phyloP scores from a whole-genome alignment of 306 rosid genomes.

The Begonia peltatifolia region DNA sequence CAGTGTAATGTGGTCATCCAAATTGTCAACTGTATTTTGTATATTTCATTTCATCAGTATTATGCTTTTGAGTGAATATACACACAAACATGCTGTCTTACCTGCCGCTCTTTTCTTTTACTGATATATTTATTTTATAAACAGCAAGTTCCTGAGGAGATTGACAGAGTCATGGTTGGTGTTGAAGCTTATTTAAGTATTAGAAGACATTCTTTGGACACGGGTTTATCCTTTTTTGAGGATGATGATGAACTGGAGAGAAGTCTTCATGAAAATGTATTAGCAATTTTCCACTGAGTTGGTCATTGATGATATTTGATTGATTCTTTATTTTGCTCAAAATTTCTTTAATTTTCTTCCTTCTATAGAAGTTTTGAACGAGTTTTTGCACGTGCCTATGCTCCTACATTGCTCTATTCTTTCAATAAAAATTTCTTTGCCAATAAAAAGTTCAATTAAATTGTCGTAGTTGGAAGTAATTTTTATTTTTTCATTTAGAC shows the following conservation, averaged over 20 bases:
- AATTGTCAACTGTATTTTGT: no score
- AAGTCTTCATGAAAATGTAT: conserved; percentile 49
- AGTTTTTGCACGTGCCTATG: no score
- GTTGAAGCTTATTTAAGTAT: conserved; percentile 94
- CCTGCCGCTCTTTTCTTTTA: neutral
- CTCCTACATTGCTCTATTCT: no score
- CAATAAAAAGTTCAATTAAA: no score
- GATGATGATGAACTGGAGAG: conserved; percentile 45
- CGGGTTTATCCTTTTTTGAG: conserved; percentile 74
- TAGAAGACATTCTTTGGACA: conserved; percentile 52
- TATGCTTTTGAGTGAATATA: no score
- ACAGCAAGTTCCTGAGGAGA: conserved; percentile 98
- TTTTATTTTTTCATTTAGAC: no score
- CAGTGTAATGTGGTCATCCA: no score
- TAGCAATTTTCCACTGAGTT: conserved; percentile 6
- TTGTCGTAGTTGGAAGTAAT: no score
- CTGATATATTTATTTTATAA: conserved; percentile 7
- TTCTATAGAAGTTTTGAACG: no score
- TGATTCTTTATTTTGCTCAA: neutral
- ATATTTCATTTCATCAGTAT: no score
- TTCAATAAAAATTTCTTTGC: no score
- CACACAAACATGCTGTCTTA: neutral
- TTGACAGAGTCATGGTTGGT: conserved; percentile 86
- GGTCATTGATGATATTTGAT: no score
- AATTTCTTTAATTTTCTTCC: neutral